A percentile compares a stretch with the other conserved stretches of the same genome.
Conservation (phyloP, 148 eudicot genomes). For the Drosera capensis region DNA sequence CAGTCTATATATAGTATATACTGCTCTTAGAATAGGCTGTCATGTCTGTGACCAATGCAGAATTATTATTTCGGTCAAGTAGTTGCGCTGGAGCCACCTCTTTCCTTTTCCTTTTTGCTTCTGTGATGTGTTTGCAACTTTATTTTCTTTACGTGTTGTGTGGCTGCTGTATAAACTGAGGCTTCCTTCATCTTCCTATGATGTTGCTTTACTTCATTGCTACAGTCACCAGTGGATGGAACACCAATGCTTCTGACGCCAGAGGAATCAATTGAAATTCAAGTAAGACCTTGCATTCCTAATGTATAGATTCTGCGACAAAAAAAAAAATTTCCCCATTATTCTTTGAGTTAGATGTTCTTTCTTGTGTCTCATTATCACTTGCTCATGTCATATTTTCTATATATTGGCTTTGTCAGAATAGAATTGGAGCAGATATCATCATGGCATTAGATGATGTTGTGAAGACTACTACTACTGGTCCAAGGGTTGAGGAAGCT, state of each 20-base stretch:
- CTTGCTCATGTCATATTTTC: conserved; percentile 4
- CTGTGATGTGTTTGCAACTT: conserved; percentile 1
- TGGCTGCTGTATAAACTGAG: background rate
- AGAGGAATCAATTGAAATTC: conserved; percentile 81
- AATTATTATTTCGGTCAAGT: too few species aligned
- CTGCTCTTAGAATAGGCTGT: too few species aligned
- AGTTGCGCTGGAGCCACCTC: too few species aligned
- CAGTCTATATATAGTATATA: too few species aligned
- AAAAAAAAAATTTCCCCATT: background rate
- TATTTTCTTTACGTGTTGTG: background rate
- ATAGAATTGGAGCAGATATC: conserved; percentile 87
- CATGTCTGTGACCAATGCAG: too few species aligned
- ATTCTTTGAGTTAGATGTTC: background rate
- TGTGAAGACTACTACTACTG: conserved; percentile 65
- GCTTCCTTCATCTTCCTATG: conserved; percentile 4
- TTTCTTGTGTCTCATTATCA: background rate
- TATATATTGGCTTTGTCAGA: conserved; percentile 26
- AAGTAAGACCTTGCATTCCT: conserved; percentile 25
- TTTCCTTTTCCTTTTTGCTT: background rate
- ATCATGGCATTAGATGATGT: conserved; percentile 98
- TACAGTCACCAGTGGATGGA: conserved; percentile 88
- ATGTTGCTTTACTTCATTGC: conserved; percentile 6
- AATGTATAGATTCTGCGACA: background rate
- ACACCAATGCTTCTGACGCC: conserved; percentile 89
- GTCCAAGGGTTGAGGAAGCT: conserved; percentile 91